Conservation (phyloP, 371 early-diverging fungal genomes). For the Mortierella sp. region DNA sequence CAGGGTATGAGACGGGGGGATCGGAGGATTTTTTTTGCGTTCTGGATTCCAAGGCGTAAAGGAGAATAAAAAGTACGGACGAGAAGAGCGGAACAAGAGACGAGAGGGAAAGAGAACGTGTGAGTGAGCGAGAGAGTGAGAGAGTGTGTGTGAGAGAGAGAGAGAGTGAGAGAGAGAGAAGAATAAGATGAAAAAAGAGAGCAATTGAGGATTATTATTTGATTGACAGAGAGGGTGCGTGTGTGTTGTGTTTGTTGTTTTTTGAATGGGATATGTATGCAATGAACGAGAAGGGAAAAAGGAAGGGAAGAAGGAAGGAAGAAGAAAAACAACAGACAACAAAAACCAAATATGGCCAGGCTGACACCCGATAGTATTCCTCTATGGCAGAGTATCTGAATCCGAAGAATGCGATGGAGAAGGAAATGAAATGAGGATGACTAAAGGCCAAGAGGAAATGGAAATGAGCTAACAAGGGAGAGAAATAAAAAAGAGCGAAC, state of each 20-base stretch:
- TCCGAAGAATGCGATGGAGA: neutral
- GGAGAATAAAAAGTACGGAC: neutral
- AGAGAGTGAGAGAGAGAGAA: neutral
- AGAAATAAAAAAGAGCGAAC: neutral
- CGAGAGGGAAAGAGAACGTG: neutral
- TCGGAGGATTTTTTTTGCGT: slow-evolving; percentile 5
- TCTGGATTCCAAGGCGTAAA: slow-evolving; percentile 1
- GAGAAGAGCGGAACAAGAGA: neutral
- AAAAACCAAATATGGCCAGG: neutral
- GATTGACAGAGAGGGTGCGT: too few relatives aligned
- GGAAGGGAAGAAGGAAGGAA: neutral
- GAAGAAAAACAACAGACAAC: neutral
- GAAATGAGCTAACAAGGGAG: neutral
- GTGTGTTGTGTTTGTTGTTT: neutral
- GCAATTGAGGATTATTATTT: neutral
- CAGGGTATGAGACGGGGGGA: neutral
- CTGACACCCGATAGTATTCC: neutral
- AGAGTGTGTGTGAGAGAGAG: too few relatives aligned
- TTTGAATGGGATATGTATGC: neutral
- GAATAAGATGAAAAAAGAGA: neutral
- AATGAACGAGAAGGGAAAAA: neutral
- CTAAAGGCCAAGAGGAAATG: neutral
- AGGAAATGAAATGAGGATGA: slow-evolving; percentile 1
- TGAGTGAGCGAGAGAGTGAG: neutral
- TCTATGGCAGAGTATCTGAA: neutral